phyloP scores from a whole-genome alignment of 176 grass and related monocot genomes.

The Puccinellia tenuiflora region DNA sequence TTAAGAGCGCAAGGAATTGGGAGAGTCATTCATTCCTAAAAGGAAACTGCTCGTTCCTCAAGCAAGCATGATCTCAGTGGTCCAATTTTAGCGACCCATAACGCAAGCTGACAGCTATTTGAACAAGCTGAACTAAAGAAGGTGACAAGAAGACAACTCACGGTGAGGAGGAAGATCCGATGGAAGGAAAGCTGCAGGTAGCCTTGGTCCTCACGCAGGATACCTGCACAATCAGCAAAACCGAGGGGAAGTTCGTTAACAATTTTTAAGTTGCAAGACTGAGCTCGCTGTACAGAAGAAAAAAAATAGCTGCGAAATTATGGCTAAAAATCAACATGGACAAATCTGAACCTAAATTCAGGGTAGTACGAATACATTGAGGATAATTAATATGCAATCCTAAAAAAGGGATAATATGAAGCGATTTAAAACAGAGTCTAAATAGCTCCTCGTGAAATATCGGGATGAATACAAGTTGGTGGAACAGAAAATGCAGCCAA shows the following conservation, averaged over 20 bases:
- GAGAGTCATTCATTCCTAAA: background rate
- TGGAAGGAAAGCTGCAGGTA: background rate
- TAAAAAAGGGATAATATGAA: background rate
- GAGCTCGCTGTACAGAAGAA: background rate
- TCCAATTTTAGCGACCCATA: background rate
- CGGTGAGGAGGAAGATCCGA: slow-evolving; percentile 18
- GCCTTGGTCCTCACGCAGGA: slow-evolving; percentile 24
- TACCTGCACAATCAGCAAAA: background rate
- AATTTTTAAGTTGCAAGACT: background rate
- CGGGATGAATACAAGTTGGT: background rate
- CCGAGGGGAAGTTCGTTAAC: background rate
- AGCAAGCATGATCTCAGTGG: background rate
- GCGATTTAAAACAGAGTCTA: background rate
- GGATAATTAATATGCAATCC: background rate
- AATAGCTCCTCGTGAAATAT: background rate
- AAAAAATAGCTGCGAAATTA: background rate
- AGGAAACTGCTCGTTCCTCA: background rate
- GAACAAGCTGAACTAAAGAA: background rate
- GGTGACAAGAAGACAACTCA: background rate
- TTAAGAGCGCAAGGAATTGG: background rate
- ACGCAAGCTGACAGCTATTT: background rate
- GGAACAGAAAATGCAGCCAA: background rate
- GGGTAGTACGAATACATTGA: background rate
- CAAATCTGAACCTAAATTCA: background rate
- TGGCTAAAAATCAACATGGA: background rate